These are phyloP conservation scores for Pichia cabralensis DNA, from an alignment of 805 yeast species.

Conservation along the genomic window DNA sequence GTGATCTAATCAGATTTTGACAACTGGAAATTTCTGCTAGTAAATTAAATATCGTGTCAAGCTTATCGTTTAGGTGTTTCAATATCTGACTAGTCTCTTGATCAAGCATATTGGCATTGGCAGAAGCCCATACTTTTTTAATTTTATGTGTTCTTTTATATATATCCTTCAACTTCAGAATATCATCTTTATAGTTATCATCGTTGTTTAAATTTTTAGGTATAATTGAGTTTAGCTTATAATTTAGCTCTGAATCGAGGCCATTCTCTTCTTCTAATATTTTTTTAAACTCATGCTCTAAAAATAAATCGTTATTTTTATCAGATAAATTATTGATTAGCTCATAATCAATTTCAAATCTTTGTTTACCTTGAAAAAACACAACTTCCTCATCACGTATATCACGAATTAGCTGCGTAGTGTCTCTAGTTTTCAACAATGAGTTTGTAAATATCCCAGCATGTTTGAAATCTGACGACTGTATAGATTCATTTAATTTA, in stretches of 20 bases:
- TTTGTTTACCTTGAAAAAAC: constrained; percentile 8
- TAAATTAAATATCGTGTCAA: neutral
- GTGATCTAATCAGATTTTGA: too few relatives aligned
- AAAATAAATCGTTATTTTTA: constrained; percentile 1
- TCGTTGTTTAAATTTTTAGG: neutral
- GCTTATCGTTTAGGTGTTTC: neutral
- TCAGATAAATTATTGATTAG: constrained; percentile 4
- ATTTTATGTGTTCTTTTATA: constrained; percentile 3
- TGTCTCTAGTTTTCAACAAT: constrained; percentile 8
- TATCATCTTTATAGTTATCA: neutral
- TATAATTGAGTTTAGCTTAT: neutral
- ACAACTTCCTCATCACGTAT: constrained; percentile 9
- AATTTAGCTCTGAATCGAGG: neutral
- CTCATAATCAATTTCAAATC: constrained; percentile 9
- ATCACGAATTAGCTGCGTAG: constrained; percentile 12
- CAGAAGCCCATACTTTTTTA: constrained; percentile 5
- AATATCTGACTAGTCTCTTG: constrained; percentile 5
- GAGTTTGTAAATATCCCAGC: constrained; percentile 11
- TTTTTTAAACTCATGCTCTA: constrained; percentile 3
- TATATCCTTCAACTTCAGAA: neutral
- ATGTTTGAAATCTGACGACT: constrained; percentile 1
- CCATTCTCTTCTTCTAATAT: constrained; percentile 2
- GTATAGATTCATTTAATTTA: neutral
- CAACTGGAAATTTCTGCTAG: neutral
- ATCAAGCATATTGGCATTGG: constrained; percentile 4